Percentiles rank a stretch among this genome's conserved stretches.
Evolutionary conservation across 2,329 filamentous ascomycete genomes (phyloP).

Genomic region (Hypoxylon sp.): DNA sequence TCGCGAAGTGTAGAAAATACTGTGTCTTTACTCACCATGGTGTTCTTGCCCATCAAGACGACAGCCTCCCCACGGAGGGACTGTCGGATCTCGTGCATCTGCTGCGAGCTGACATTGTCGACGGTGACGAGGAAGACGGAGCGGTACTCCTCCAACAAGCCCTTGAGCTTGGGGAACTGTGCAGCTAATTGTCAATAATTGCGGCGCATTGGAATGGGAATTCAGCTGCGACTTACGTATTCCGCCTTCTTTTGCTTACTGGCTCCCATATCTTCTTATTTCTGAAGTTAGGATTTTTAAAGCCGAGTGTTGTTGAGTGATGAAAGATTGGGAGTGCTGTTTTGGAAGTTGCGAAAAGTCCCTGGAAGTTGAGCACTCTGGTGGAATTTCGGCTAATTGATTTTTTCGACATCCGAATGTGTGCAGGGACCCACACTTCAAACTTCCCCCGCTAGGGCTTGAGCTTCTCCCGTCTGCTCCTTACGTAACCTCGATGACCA

Average conservation of each 20-base stretch:
- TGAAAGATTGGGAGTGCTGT: slow-evolving; percentile 34
- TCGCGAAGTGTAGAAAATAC: neutral
- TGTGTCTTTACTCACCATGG: slow-evolving; percentile 79
- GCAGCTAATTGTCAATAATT: slow-evolving; percentile 19
- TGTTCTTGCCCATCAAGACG: slow-evolving; percentile 99
- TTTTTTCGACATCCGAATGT: slow-evolving; percentile 42
- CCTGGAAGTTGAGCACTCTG: slow-evolving; percentile 15
- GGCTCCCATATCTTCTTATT: slow-evolving; percentile 99
- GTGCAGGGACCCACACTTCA: slow-evolving; percentile 21
- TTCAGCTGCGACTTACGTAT: slow-evolving; percentile 46
- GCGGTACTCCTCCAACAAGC: slow-evolving; percentile 94
- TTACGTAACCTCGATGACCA: neutral
- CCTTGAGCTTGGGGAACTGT: slow-evolving; percentile 99
- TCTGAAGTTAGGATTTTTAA: slow-evolving; percentile 99
- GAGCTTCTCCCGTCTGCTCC: neutral
- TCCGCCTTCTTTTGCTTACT: slow-evolving; percentile 92
- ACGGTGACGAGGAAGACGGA: slow-evolving; percentile 97
- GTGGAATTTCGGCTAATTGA: slow-evolving; percentile 48
- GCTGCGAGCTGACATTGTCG: slow-evolving; percentile 99
- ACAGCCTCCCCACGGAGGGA: slow-evolving; percentile 92
- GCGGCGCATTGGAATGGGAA: slow-evolving; percentile 4
- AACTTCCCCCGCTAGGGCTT: slow-evolving; percentile 41
- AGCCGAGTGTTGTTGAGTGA: slow-evolving; percentile 68
- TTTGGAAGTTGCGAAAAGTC: slow-evolving; percentile 35
- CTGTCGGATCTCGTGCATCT: slow-evolving; percentile 99